phyloP scores from a whole-genome alignment of 2,329 filamentous ascomycete species.

The Chaetomium sp. region DNA sequence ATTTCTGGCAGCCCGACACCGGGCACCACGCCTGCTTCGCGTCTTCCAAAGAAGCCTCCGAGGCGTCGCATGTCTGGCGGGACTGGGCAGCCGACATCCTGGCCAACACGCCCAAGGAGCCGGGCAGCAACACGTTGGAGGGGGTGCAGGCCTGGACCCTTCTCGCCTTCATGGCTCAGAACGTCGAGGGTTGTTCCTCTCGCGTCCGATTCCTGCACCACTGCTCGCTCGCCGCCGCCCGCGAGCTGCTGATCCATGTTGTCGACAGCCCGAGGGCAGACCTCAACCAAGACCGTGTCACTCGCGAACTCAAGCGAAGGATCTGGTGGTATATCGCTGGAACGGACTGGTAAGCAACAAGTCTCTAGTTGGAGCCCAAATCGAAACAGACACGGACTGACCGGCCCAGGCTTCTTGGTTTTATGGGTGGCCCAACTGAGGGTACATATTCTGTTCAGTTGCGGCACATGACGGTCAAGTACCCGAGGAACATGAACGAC shows the following conservation, averaged over 20 bases:
- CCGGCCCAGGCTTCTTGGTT: constrained; percentile 11
- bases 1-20: constrained; percentile 16
- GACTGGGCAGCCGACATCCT: constrained; percentile 14
- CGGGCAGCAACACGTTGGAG: constrained; percentile 1
- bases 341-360: constrained; percentile 14
- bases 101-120: background rate
- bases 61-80: background rate
- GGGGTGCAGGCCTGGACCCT: constrained; percentile 11
- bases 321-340: constrained; percentile 14
- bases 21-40: constrained; percentile 2
- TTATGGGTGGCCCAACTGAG: constrained; percentile 13
- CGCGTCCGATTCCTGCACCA: constrained; percentile 6
- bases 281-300: background rate
- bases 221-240: constrained; percentile 1
- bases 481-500: constrained; percentile 19
- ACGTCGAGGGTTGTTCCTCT: constrained; percentile 7
- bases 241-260: constrained; percentile 9
- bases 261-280: constrained; percentile 14
- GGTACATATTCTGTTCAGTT: constrained; percentile 10
- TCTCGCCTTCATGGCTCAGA: constrained; percentile 7
- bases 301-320: constrained; percentile 14
- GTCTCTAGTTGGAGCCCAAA: background rate
- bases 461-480: constrained; percentile 15
- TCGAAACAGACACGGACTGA: background rate
- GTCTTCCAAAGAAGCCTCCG: constrained; percentile 1